These are phyloP conservation scores for Articulospora tetracladia DNA, from an alignment of 495 filamentous ascomycete genomes.

Conservation along the genomic window DNA sequence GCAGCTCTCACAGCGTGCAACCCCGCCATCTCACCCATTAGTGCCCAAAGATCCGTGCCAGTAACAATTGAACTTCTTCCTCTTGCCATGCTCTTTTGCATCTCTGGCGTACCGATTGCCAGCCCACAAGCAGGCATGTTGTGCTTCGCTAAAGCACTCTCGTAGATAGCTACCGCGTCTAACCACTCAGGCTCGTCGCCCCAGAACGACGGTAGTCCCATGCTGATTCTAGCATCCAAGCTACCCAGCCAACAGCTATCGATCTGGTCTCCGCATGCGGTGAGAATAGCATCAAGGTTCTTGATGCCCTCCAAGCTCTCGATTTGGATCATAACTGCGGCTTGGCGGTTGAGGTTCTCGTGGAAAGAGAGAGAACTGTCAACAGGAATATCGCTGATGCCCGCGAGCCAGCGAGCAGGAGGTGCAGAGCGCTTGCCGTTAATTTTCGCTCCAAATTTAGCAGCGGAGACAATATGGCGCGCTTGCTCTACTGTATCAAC, in stretches of 20 bases:
- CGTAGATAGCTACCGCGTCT: constrained; percentile 30
- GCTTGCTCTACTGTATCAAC: constrained; percentile 44
- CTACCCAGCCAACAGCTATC: constrained; percentile 42
- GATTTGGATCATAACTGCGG: constrained; percentile 45
- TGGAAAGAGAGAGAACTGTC: constrained; percentile 29
- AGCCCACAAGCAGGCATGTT: constrained; percentile 33
- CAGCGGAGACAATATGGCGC: constrained; percentile 35
- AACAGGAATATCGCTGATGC: constrained; percentile 28
- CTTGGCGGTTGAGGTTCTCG: constrained; percentile 38
- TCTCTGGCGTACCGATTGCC: constrained; percentile 25
- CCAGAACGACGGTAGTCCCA: constrained; percentile 32
- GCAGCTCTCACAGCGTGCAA: constrained; percentile 4
- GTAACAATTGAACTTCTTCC: constrained; percentile 26
- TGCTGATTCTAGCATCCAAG: constrained; percentile 37
- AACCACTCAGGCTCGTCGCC: constrained; percentile 37
- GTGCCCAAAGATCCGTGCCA: constrained; percentile 25
- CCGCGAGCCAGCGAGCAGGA: constrained; percentile 34
- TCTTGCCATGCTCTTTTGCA: constrained; percentile 16
- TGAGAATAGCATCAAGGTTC: constrained; percentile 51
- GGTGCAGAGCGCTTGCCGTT: constrained; percentile 40
- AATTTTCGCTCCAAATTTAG: constrained; percentile 34
- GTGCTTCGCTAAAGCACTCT: constrained; percentile 35
- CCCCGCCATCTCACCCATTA: constrained; percentile 19
- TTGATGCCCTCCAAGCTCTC: constrained; percentile 47
- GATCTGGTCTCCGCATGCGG: constrained; percentile 34